Evolutionary conservation across 148 eudicot genomes (phyloP).

Genomic region (Polygonum aviculare): DNA sequence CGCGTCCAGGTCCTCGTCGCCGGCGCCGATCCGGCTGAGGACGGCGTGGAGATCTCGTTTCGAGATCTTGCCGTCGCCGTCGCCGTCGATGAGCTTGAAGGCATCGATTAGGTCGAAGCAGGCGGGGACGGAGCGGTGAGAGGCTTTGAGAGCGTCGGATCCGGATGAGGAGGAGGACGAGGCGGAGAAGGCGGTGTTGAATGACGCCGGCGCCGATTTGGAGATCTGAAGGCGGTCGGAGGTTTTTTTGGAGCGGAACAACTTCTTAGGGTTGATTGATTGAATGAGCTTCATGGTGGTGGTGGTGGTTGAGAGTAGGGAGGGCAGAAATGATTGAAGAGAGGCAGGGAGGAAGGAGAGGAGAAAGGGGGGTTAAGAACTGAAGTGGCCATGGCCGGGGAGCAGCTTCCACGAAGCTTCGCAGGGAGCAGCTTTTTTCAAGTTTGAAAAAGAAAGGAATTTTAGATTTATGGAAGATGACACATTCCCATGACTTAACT

Average conservation of each 20-base stretch:
- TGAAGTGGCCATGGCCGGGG: slow-evolving; percentile 8
- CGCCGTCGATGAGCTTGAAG: slow-evolving; percentile 50
- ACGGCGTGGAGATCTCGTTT: slow-evolving; percentile 33
- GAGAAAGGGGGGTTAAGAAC: slow-evolving; percentile 21
- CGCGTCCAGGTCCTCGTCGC: slow-evolving; percentile 31
- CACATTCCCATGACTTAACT: too few relatives aligned
- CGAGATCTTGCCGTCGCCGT: slow-evolving; percentile 56
- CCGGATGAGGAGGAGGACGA: slow-evolving; percentile 22
- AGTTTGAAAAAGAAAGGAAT: slow-evolving; percentile 2
- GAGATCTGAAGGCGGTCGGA: neutral
- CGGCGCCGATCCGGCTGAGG: slow-evolving; percentile 29
- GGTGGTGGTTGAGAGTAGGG: neutral
- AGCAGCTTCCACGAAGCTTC: slow-evolving; percentile 49
- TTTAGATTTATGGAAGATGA: neutral
- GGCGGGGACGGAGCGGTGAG: slow-evolving; percentile 25
- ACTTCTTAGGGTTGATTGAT: slow-evolving; percentile 35
- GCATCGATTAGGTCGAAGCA: slow-evolving; percentile 32
- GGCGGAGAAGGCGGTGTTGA: slow-evolving; percentile 21
- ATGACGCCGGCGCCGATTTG: slow-evolving; percentile 26
- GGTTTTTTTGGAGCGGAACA: slow-evolving; percentile 28
- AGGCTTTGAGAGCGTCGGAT: slow-evolving; percentile 5
- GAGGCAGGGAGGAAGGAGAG: slow-evolving; percentile 19
- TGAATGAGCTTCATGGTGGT: slow-evolving; percentile 32
- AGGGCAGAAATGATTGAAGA: neutral
- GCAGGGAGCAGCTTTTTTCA: slow-evolving; percentile 9